Evolutionary conservation across 768 basidiomycete species (phyloP).

Genomic region (Suillus alpinus): DNA sequence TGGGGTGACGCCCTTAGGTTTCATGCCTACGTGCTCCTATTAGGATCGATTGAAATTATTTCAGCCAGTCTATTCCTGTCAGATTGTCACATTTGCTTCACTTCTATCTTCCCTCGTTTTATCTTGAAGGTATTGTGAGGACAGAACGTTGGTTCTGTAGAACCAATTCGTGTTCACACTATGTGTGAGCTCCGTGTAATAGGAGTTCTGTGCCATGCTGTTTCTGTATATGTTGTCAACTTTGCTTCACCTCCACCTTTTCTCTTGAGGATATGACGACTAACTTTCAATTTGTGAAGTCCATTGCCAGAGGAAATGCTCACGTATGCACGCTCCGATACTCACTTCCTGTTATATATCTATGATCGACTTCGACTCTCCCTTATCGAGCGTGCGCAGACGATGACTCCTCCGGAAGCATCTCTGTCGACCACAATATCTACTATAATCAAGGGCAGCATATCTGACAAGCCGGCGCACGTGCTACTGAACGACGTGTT

Average conservation of each 20-base stretch:
- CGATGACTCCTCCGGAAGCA: conserved; percentile 38
- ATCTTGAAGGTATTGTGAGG: neutral
- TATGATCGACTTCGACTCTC: conserved; percentile 90
- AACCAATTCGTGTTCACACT: neutral
- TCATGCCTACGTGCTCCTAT: neutral
- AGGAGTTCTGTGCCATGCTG: neutral
- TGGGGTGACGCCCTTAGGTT: neutral
- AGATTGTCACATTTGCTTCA: neutral
- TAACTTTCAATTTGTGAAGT: conserved; percentile 26
- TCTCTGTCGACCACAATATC: conserved; percentile 22
- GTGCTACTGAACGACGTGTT: conserved; percentile 61
- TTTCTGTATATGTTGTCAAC: neutral
- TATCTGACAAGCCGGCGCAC: conserved; percentile 25
- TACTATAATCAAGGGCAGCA: conserved; percentile 19
- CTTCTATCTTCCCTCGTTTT: neutral
- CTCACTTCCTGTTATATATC: conserved; percentile 90
- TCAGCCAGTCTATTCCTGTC: neutral
- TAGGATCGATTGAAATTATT: neutral
- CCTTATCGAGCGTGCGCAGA: conserved; percentile 64
- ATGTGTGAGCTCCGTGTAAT: neutral
- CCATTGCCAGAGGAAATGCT: conserved; percentile 90
- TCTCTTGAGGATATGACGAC: neutral
- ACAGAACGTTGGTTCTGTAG: neutral
- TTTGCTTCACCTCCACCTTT: neutral
- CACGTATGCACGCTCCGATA: conserved; percentile 91